Conservation (phyloP, 768 basidiomycete species). For the Collybiopsis confluens region DNA sequence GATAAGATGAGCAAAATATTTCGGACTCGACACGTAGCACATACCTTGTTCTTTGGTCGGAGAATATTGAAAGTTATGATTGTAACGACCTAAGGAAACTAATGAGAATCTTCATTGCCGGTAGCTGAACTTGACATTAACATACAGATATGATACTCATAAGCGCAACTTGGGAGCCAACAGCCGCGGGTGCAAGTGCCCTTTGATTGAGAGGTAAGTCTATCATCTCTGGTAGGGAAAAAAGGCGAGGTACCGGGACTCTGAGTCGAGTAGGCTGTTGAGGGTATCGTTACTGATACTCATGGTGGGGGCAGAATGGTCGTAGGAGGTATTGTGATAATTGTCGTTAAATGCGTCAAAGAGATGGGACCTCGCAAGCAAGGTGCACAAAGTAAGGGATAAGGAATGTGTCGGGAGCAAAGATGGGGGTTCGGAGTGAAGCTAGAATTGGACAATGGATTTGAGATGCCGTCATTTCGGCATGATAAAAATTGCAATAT, state of each 20-base stretch:
- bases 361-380: no score
- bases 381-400: no score
- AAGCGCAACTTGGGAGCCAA: slow-evolving; percentile 70
- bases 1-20: not conserved
- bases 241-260: no score
- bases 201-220: slow-evolving; percentile 43
- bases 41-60: slow-evolving; percentile 85
- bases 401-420: not conserved
- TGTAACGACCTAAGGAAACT: slow-evolving; percentile 47
- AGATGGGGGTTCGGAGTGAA: not conserved
- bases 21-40: slow-evolving; percentile 8
- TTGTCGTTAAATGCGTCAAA: no score
- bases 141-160: slow-evolving; percentile 74
- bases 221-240: no score
- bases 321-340: no score
- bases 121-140: not conserved
- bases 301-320: no score
- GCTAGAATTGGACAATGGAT: no score
- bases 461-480: no score
- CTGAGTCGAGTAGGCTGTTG: no score
- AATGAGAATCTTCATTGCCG: no score
- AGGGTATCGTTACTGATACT: no score
- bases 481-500: not conserved
- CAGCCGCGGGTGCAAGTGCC: slow-evolving; percentile 77
- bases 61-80: slow-evolving; percentile 77